Base-by-base conservation (phyloP, 2,329 filamentous ascomycete genomes). In the Colletotrichum lentis region DNA sequence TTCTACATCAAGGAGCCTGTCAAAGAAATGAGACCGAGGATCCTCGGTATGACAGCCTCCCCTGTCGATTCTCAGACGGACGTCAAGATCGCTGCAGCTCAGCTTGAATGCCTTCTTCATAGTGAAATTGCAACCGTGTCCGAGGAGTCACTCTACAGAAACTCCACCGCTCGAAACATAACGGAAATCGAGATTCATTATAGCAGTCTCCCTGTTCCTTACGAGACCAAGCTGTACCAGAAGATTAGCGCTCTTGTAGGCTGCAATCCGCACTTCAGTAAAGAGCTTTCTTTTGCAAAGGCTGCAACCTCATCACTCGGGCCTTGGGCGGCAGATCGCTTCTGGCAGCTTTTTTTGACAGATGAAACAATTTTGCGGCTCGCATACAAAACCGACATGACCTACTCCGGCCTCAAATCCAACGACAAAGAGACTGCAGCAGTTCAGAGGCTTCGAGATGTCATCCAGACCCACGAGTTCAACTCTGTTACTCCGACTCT, bases 41-140 rank as follows among this genome's bases (percentile, higher is more conserved):
- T 99, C 22, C 91, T 99, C 72, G 95, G 95, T 31, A 97, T 98
- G 95, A 99, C 96, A 1, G 96, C 96, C 8, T 98, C 96, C 0
- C 96, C 96, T 0, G 90, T 97, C 3, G 94, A 98, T 79, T 89
- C 92, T 0, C 91, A 92, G 74, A 86, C 86, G 0, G 89, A 97
- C 71, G 85, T 97, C 35, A 82, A 84, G 18, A 82, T 87, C 68
- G 92, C 92, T 44, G 91, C 92, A 0, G 80, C 81, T 68, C 88
- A 92, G 61, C 85, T 99, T 0, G 95, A 98, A 76, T 84, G 79
- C 1, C 82, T 97, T 44, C 82, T 99, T 1, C 87, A 96, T 74
- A 91, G 90, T 76, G 89, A 90, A 73, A 97, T 99, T 74, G 91
- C 91, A 6, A 98, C 96, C 0, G 88, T 82, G 3, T 79, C 81